Evolutionary conservation across 192 early-diverging fungal genomes (phyloP).

Genomic region (Backusella macrospora): DNA sequence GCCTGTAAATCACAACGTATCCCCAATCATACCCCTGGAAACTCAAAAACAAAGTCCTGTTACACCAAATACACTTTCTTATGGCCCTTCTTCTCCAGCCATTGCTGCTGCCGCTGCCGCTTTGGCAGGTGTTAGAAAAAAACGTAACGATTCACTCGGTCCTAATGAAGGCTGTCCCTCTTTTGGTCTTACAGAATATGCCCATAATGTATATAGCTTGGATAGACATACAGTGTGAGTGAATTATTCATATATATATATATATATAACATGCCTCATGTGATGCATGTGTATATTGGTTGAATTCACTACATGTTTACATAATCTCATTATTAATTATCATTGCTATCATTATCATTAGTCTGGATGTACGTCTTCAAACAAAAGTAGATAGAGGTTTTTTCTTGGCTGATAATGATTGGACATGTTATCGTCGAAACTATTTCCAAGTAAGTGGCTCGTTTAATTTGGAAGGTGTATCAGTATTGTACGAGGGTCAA

Average conservation of each 20-base stretch:
- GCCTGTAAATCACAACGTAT: slow-evolving; percentile 3
- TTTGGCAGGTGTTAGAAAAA: slow-evolving; percentile 1
- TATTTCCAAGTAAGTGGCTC: slow-evolving; percentile 75
- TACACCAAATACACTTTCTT: slow-evolving; percentile 14
- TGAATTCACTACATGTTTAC: neutral
- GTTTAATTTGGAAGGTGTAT: slow-evolving; percentile 45
- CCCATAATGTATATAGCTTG: slow-evolving; percentile 16
- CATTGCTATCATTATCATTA: slow-evolving; percentile 14
- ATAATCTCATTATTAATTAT: neutral
- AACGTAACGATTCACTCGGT: slow-evolving; percentile 13
- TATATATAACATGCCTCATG: neutral
- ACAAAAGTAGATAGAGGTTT: slow-evolving; percentile 81
- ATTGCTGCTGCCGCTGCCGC: neutral
- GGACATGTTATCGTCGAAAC: slow-evolving; percentile 88
- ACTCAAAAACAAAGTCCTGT: slow-evolving; percentile 19
- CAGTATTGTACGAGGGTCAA: slow-evolving; percentile 36
- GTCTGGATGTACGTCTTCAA: slow-evolving; percentile 55
- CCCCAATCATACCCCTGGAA: slow-evolving; percentile 17
- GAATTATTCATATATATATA: neutral
- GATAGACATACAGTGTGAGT: slow-evolving; percentile 25
- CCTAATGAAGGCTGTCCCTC: slow-evolving; percentile 11
- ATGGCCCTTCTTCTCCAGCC: neutral
- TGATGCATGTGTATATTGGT: neutral
- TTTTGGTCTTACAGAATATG: slow-evolving; percentile 23
- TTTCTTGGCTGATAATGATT: slow-evolving; percentile 73